Conservation (phyloP, 108 stramenopile genomes). For the Skeletonema grethae region DNA sequence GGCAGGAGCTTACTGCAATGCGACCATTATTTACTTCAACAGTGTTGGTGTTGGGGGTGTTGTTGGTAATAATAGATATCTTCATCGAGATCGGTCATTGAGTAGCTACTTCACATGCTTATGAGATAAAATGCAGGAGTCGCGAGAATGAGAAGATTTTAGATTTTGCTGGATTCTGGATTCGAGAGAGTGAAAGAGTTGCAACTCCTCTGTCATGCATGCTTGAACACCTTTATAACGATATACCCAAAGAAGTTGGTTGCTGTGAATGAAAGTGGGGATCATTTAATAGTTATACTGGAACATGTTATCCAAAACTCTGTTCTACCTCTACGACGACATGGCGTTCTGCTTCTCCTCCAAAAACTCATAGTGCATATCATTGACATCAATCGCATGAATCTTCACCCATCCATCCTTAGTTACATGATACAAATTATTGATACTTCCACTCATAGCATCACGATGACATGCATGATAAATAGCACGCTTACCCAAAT, state of each 20-base stretch:
- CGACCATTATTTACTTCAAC: too few relatives aligned
- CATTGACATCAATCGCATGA: conserved; percentile 96
- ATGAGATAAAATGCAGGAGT: too few relatives aligned
- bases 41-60: too few relatives aligned
- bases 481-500: conserved; percentile 98
- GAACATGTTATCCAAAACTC: neutral
- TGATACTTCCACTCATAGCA: conserved; percentile 97
- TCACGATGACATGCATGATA: conserved; percentile 99
- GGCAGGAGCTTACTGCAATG: neutral
- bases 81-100: neutral
- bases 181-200: too few relatives aligned
- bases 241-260: too few relatives aligned
- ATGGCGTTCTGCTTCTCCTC: conserved; percentile 83
- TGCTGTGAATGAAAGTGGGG: neutral
- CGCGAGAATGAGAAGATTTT: too few relatives aligned
- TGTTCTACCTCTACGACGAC: conserved; percentile 19
- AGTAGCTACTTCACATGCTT: too few relatives aligned
- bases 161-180: too few relatives aligned
- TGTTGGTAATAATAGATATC: neutral
- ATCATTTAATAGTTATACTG: neutral
- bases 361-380: conserved; percentile 95
- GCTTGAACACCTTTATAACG: too few relatives aligned
- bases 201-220: too few relatives aligned
- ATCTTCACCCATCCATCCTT: conserved; percentile 97
- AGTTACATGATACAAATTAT: conserved; percentile 96